Conservation (phyloP, 495 filamentous ascomycete species). For the Daldinia vernicosa region DNA sequence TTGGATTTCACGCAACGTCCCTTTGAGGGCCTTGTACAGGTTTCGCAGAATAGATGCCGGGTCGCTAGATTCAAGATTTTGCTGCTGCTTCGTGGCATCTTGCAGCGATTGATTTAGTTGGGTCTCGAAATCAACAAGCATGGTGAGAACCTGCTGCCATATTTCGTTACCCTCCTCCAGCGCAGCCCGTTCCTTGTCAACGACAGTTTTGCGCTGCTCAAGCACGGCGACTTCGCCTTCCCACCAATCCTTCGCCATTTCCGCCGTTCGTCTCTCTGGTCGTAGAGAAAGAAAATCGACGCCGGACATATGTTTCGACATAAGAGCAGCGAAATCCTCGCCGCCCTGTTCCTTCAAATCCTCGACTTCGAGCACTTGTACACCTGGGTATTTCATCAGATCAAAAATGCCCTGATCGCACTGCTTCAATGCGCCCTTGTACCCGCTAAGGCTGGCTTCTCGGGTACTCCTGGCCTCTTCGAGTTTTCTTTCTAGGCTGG, state of each 20-base stretch:
- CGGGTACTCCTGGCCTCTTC: slow-evolving; percentile 68
- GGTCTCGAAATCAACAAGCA: slow-evolving; percentile 75
- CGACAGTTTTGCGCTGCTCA: slow-evolving; percentile 63
- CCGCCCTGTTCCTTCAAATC: slow-evolving; percentile 42
- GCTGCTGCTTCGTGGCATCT: slow-evolving; percentile 27
- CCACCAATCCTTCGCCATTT: slow-evolving; percentile 83
- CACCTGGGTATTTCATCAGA: slow-evolving; percentile 62
- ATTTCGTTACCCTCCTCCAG: slow-evolving; percentile 83
- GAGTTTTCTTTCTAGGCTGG: slow-evolving; percentile 67
- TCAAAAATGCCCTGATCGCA: slow-evolving; percentile 52
- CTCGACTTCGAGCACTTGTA: slow-evolving; percentile 53
- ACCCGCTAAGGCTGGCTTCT: slow-evolving; percentile 62
- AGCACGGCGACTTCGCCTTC: slow-evolving; percentile 67
- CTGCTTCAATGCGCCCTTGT: slow-evolving; percentile 55
- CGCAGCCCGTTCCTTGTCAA: slow-evolving; percentile 75
- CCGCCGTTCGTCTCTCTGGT: slow-evolving; percentile 73
- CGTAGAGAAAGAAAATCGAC: slow-evolving; percentile 65
- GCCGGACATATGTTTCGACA: slow-evolving; percentile 49
- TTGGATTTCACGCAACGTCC: slow-evolving; percentile 66
- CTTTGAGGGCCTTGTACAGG: slow-evolving; percentile 65
- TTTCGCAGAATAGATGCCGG: slow-evolving; percentile 51
- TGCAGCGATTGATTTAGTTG: slow-evolving; percentile 66
- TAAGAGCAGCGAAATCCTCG: slow-evolving; percentile 31
- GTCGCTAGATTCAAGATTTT: slow-evolving; percentile 1
- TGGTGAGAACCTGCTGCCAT: slow-evolving; percentile 75